A percentile compares a stretch with the other conserved stretches of the same genome.
Conservation (phyloP, 805 yeast genomes). For the Saccharomycopsis amapae region DNA sequence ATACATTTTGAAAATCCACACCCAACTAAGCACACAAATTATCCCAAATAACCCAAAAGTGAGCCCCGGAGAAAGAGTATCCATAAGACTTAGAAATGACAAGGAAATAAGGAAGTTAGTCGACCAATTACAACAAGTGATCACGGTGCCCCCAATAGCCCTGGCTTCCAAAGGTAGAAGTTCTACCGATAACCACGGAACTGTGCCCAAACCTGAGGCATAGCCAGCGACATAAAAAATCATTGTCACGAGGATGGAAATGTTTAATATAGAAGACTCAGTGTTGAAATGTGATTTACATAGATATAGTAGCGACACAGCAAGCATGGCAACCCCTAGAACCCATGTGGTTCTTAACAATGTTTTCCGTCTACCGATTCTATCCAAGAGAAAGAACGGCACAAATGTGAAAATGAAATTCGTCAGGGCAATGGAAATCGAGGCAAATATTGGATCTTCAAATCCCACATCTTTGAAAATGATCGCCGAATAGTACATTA, state of each 20-base stretch:
- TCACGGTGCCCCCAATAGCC: slow-evolving; percentile 36
- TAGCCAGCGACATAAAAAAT: slow-evolving; percentile 35
- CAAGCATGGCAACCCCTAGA: slow-evolving; percentile 31
- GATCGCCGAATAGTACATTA: slow-evolving; percentile 55
- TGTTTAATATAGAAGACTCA: slow-evolving; percentile 5
- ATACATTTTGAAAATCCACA: slow-evolving; percentile 33
- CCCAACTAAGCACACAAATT: slow-evolving; percentile 32
- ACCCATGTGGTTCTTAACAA: slow-evolving; percentile 37
- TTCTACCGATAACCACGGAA: slow-evolving; percentile 42
- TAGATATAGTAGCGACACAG: slow-evolving; percentile 24
- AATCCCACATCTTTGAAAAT: slow-evolving; percentile 47
- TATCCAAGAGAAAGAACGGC: slow-evolving; percentile 44
- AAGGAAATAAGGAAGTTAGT: slow-evolving; percentile 33
- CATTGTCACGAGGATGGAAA: slow-evolving; percentile 28
- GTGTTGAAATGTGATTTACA: not conserved
- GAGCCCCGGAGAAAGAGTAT: slow-evolving; percentile 27
- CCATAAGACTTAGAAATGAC: slow-evolving; percentile 31
- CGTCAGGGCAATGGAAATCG: slow-evolving; percentile 47
- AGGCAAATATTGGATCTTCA: slow-evolving; percentile 47
- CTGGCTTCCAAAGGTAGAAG: slow-evolving; percentile 37
- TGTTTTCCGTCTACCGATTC: slow-evolving; percentile 46
- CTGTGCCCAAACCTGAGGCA: slow-evolving; percentile 38
- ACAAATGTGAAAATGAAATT: slow-evolving; percentile 50
- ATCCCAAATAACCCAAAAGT: slow-evolving; percentile 32
- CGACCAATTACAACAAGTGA: slow-evolving; percentile 38